Evolutionary conservation across 495 filamentous ascomycete genomes (phyloP).

Genomic region (Apodospora peruviana): DNA sequence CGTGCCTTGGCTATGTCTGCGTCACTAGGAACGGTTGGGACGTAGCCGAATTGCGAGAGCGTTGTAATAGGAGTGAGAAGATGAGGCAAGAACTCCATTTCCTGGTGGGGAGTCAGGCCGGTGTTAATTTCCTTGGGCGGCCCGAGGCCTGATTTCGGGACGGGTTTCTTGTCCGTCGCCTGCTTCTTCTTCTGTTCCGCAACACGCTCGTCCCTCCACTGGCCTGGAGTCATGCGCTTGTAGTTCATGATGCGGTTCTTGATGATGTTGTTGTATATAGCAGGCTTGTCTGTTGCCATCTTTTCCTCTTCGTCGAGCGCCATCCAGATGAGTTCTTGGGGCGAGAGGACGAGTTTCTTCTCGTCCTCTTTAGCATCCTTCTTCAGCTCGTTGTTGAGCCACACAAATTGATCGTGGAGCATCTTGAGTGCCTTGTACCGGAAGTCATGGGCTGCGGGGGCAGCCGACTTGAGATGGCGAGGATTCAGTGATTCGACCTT

Average conservation of each 20-base stretch:
- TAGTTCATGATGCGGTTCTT: constrained; percentile 69
- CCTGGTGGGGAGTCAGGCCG: constrained; percentile 59
- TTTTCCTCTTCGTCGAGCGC: constrained; percentile 84
- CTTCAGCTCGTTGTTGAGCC: constrained; percentile 61
- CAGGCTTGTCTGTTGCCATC: constrained; percentile 55
- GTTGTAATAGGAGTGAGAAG: constrained; percentile 55
- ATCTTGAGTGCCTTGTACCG: constrained; percentile 63
- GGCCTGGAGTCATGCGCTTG: constrained; percentile 60
- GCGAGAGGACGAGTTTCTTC: constrained; percentile 49
- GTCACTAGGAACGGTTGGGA: constrained; percentile 55
- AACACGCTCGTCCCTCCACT: constrained; percentile 56
- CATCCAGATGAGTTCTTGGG: constrained; percentile 67
- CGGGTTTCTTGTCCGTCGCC: constrained; percentile 13
- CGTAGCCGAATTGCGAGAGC: constrained; percentile 67
- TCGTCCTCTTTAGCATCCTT: constrained; percentile 42
- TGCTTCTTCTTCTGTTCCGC: constrained; percentile 24
- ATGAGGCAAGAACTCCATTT: constrained; percentile 55
- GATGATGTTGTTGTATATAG: constrained; percentile 75
- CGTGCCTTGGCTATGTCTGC: constrained; percentile 47
- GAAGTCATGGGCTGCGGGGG: constrained; percentile 61
- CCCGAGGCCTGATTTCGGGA: constrained; percentile 16
- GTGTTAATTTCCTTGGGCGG: constrained; percentile 53
- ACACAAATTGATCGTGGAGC: constrained; percentile 67
- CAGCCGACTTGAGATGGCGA: constrained; percentile 60
- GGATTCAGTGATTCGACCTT: constrained; percentile 66